Percentiles rank a stretch among this genome's conserved stretches.
These are phyloP conservation scores for Aspergillus aculeatinus DNA, from an alignment of 2,329 filamentous ascomycete species.

Conservation along the genomic window DNA sequence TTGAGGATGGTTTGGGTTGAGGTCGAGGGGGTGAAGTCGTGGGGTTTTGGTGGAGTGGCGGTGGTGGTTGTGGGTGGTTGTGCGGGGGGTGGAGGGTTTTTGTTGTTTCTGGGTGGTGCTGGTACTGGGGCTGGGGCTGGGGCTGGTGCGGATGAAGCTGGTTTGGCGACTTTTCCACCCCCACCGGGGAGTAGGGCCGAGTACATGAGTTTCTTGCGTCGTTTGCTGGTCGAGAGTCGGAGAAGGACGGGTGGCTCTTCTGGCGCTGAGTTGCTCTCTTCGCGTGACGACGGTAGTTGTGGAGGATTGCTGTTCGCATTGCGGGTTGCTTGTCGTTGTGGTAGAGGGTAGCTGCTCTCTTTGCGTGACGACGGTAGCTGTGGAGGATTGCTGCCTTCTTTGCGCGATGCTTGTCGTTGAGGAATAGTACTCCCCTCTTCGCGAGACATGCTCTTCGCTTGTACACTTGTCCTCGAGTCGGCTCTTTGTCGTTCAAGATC, in stretches of 20 bases:
- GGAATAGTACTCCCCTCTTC: background rate
- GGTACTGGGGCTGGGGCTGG: slow-evolving; percentile 9
- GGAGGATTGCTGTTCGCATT: background rate
- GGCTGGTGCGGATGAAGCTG: slow-evolving; percentile 9
- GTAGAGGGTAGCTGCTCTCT: background rate
- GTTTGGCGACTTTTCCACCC: slow-evolving; percentile 15
- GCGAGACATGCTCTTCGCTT: background rate
- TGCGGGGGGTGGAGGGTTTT: slow-evolving; percentile 14
- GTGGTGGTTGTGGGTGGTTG: slow-evolving; percentile 6
- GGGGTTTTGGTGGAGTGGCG: background rate
- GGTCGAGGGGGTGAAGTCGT: slow-evolving; percentile 18
- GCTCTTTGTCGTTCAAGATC: background rate
- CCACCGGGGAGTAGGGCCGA: slow-evolving; percentile 34
- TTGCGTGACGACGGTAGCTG: background rate
- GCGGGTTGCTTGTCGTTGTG: too few relatives aligned
- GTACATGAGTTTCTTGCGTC: slow-evolving; percentile 47
- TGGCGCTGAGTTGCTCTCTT: background rate
- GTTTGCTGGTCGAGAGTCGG: slow-evolving; percentile 35
- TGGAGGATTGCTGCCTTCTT: background rate
- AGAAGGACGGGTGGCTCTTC: slow-evolving; percentile 23
- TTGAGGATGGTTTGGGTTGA: slow-evolving; percentile 20
- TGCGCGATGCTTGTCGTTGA: background rate
- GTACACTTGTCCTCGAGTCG: too few relatives aligned
- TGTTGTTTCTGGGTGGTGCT: slow-evolving; percentile 1
- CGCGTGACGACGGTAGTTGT: background rate